phyloP scores from a whole-genome alignment of 331 rosid species.

The Telfairia occidentalis region DNA sequence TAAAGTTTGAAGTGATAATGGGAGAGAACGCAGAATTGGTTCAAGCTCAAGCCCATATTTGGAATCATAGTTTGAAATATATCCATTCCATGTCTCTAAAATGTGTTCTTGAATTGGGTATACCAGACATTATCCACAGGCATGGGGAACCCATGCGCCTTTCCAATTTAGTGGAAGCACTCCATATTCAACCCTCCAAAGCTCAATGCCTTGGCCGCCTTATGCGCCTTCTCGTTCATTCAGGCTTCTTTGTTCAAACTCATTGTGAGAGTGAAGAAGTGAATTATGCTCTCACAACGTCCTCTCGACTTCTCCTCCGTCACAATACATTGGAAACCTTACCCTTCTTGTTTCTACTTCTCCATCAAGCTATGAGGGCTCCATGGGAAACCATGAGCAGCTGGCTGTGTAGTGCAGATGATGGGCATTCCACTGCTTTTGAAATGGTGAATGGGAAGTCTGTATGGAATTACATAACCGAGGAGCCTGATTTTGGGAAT shows the following conservation, averaged over 20 bases:
- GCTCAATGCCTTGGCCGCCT: not conserved
- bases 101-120: constrained; percentile 26
- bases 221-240: constrained; percentile 27
- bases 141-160: constrained; percentile 16
- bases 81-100: constrained; percentile 28
- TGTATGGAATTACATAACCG: not conserved
- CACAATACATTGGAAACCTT: not conserved
- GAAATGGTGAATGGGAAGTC: not conserved
- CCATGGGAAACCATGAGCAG: constrained; percentile 1
- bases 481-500: not conserved
- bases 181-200: not conserved
- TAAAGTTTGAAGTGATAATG: not conserved
- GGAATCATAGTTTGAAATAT: constrained; percentile 14
- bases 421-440: not conserved
- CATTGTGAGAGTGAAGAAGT: not conserved
- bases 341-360: not conserved
- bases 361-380: not conserved
- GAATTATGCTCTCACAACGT: constrained; percentile 30
- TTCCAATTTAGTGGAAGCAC: constrained; percentile 15
- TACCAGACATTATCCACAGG: constrained; percentile 29
- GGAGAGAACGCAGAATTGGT: not conserved
- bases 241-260: constrained; percentile 30
- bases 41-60: constrained; percentile 24
- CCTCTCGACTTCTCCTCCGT: constrained; percentile 26
- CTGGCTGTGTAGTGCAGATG: not conserved